Evolutionary conservation across 495 filamentous ascomycete genomes (phyloP).

Genomic region (Aspergillus funiculosus): DNA sequence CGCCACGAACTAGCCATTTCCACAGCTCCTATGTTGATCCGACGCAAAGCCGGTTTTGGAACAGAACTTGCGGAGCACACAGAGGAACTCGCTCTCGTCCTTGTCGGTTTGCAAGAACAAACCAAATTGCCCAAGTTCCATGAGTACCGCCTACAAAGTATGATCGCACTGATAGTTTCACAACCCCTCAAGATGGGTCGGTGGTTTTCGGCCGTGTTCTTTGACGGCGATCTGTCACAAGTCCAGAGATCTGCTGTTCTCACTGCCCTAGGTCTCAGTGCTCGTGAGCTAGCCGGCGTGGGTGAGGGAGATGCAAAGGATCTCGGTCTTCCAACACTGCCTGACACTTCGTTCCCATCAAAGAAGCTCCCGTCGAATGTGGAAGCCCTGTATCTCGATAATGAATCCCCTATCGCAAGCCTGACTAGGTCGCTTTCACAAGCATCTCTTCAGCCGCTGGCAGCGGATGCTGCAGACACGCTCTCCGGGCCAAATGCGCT

Average conservation of each 20-base stretch:
- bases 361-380: constrained; percentile 58
- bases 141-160: constrained; percentile 69
- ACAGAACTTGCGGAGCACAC: constrained; percentile 79
- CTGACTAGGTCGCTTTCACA: constrained; percentile 58
- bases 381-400: constrained; percentile 44
- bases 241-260: constrained; percentile 76
- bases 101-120: constrained; percentile 77
- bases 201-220: constrained; percentile 81
- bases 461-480: constrained; percentile 58
- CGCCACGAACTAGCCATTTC: constrained; percentile 71
- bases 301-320: constrained; percentile 54
- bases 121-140: constrained; percentile 55
- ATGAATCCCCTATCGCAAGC: constrained; percentile 52
- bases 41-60: constrained; percentile 81
- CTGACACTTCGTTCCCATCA: constrained; percentile 60
- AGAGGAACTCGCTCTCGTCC: constrained; percentile 68
- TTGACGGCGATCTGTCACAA: constrained; percentile 85
- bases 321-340: constrained; percentile 31
- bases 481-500: constrained; percentile 73
- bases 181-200: constrained; percentile 71
- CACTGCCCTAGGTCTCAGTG: constrained; percentile 71
- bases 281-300: constrained; percentile 82
- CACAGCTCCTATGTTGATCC: constrained; percentile 72
- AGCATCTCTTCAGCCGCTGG: constrained; percentile 71
- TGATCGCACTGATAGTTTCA: constrained; percentile 76